Evolutionary conservation across 2,329 filamentous ascomycete species (phyloP).

Genomic region (Fusarium paranaense): DNA sequence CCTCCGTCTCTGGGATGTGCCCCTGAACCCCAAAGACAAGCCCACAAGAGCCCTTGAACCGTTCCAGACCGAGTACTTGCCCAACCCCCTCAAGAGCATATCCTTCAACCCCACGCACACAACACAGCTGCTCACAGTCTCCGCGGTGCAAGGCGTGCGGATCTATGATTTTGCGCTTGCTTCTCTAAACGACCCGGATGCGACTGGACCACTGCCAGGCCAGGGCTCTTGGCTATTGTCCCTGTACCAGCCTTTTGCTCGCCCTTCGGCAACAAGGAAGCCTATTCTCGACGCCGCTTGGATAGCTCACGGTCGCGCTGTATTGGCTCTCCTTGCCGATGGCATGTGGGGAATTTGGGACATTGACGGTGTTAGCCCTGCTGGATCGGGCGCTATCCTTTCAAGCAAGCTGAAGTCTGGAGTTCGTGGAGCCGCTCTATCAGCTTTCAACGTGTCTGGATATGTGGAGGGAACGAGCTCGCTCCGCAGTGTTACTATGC

Average conservation of each 20-base stretch:
- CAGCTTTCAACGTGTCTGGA: constrained; percentile 68
- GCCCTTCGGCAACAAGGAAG: constrained; percentile 64
- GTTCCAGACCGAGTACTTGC: constrained; percentile 71
- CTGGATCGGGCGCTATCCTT: constrained; percentile 54
- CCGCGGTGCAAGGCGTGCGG: constrained; percentile 66
- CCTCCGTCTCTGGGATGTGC: constrained; percentile 69
- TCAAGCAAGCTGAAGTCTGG: constrained; percentile 64
- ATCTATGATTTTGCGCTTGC: constrained; percentile 71
- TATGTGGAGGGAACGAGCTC: constrained; percentile 71
- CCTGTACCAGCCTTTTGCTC: constrained; percentile 68
- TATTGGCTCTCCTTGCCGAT: constrained; percentile 69
- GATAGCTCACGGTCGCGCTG: constrained; percentile 70
- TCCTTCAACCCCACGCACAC: constrained; percentile 71
- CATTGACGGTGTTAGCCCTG: constrained; percentile 67
- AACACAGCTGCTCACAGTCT: constrained; percentile 69
- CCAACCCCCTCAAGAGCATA: constrained; percentile 65
- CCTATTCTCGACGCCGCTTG: constrained; percentile 72
- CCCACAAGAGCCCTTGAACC: constrained; percentile 53
- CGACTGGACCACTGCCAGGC: constrained; percentile 62
- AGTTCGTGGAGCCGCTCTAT: constrained; percentile 68
- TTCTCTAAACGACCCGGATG: constrained; percentile 64
- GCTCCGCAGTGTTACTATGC: constrained; percentile 56
- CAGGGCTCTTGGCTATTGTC: constrained; percentile 75
- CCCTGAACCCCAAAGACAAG: constrained; percentile 56
- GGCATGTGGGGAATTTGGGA: constrained; percentile 78